Base-by-base conservation (phyloP, 2,329 filamentous ascomycete species). In the Sphaerulina musiva region DNA sequence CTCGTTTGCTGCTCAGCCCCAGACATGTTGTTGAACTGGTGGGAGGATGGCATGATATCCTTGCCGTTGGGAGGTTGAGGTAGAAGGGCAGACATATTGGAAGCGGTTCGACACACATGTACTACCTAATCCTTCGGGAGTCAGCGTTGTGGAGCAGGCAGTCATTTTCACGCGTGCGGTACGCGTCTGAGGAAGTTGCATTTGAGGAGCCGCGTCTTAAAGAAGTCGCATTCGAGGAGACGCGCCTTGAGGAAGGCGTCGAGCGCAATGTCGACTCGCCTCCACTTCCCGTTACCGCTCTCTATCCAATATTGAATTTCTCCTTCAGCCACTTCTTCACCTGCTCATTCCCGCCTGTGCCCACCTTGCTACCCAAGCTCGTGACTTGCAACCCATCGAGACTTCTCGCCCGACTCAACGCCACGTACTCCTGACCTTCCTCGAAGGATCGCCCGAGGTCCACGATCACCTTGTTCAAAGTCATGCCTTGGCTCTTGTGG, bases 401-500 rank as follows among this genome's bases (percentile, higher is more conserved):
- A 8, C 72, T 74, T 12, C 72, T 73, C n/a, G 78, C 80, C 57
- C 81, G 69, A 17, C 78, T 81, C 12, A 84, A 70, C n/a, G 80
- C 81, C 6, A 85, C 83, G 53, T 86, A 85, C 0, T 78, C 76
- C 67, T 84, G 81, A 0, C 81, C 80, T 29, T 75, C 70, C 54
- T 79, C 78, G 60, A 84, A 85, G 0, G 74, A 74, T 4, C 67
- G 65, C 0, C 66, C 64, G 6, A 85, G 64, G 61, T 85, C 69
- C 1, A 85, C 79, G 1, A 77, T 72, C 1, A 81, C 80, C 3
- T 74, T 74, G 17, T 84, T 77, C 3, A 86, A 69, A 1, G 81
- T 84, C 73, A 84, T 79, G 2, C 82, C 80, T 68, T 85, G 80
- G 3, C 75, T 75, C 64, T 83, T 84, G 64, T 86, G 83, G 2